These are phyloP conservation scores for Detonula confervacea DNA, from an alignment of 352 stramenopile genomes.

Conservation along the genomic window DNA sequence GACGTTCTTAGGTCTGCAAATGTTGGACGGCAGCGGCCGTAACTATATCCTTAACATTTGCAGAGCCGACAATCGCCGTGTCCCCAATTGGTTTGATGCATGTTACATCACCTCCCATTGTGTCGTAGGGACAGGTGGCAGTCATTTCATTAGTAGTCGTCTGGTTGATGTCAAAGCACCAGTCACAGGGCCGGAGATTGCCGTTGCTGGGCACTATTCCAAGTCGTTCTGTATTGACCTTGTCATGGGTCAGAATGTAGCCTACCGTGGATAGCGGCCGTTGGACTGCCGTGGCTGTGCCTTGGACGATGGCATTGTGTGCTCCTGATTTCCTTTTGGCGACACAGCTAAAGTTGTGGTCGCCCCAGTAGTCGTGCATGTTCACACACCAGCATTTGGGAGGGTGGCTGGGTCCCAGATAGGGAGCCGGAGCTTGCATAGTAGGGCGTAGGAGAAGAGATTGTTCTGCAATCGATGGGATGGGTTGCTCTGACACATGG, in stretches of 20 bases:
- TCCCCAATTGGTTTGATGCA: not conserved
- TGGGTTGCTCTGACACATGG: constrained; percentile 13
- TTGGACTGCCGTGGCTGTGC: not conserved
- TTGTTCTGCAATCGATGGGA: constrained; percentile 14
- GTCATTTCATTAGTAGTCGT: not conserved
- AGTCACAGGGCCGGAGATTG: not conserved
- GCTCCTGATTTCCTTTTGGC: constrained; percentile 2
- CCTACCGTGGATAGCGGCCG: not conserved
- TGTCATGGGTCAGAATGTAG: not conserved
- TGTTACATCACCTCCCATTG: constrained; percentile 6
- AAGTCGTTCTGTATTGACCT: not conserved
- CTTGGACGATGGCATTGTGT: constrained; percentile 7
- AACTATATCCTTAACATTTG: not conserved
- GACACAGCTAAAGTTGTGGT: constrained; percentile 9
- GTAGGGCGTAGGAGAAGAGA: constrained; percentile 11
- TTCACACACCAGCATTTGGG: constrained; percentile 1
- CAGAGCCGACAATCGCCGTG: not conserved
- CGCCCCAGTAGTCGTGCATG: not conserved
- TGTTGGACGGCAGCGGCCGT: constrained; percentile 13
- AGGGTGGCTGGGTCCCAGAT: not conserved
- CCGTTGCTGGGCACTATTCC: not conserved
- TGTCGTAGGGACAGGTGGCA: not conserved
- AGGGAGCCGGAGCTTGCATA: constrained; percentile 16
- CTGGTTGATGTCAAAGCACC: not conserved
- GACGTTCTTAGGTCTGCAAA: not conserved